Evolutionary conservation across 345 rosid species (phyloP), one percentile per base, ranked within the genome.

Genomic region (Hibiscus mutabilis): DNA sequence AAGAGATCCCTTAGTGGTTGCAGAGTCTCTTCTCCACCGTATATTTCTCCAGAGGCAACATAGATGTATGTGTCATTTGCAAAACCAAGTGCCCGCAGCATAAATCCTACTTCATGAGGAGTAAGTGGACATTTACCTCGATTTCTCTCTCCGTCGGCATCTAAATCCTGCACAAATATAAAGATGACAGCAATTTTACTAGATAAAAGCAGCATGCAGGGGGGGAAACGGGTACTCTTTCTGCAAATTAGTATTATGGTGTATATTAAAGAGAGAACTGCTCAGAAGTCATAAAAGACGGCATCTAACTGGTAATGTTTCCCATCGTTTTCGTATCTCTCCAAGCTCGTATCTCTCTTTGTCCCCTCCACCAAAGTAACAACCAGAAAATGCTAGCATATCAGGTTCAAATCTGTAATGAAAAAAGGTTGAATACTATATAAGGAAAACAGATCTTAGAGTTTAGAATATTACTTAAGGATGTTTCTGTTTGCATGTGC

Each of bases 291-390:
- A 63, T 42, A 35, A 71, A 68, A 70, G 46, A 68, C 25, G 27
- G 71, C 25, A 60, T 81, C 97, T 90, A 82, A 96, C 99, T 56
- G 99, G 98, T 75, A 96, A 87, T 65, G 96, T 96, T 46, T 78
- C 89, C 98, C 99, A 96, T 84, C 99, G 85, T 76, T 96, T 96
- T 78, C 98, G 84, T 76, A 96, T 91, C 85, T 88, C 91, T 29
- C 88, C 87, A 15, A 96, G 97, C 83, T 96, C 97, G 24, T 75
- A 76, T 84, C 87, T 84, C 79, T 91, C 99, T 74, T 92, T 92
- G 62, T 92, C 99, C 74, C 99, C 99, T n/a, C 99, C 99, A 31
- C 99, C 99, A 80, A 76, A 96, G 79, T 92, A 94, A 78, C 99
- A 96, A 74, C 99, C 98, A 71, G 99, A 96, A 82, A 96, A 96